Base-by-base conservation (phyloP, 2,329 filamentous ascomycete species). In the Myrmaecium sp. region DNA sequence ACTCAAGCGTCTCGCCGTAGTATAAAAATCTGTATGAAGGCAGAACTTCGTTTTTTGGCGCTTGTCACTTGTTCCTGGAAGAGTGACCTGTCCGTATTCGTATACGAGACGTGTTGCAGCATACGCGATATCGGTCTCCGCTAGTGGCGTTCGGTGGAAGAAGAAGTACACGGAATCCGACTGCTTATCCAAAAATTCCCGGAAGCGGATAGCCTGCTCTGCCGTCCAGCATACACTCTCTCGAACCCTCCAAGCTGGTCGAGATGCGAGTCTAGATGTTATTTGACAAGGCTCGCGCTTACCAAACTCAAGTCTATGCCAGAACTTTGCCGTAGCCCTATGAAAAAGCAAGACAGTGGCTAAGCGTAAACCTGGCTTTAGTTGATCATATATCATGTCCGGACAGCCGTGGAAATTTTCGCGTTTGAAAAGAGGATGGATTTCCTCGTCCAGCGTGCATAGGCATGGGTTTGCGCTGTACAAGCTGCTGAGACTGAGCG, bases 341-440 rank as follows among this genome's bases (percentile, higher is more conserved):
- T 49, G 51, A 11, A 44, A 43, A 5, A 54, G 21, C 6, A 52
- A 33, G 6, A 43, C 24, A 2, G 46, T 50, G 11, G 39, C 39
- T 17, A 54, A 40, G 17, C 42, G 43, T 17, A 54, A 32, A 14
- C 43, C 50, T 23, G 50, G 50, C 33, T 46, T 51, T n/a, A 54
- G 30, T 2, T 46, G 35, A 17, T 49, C 46, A 30, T 54, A 54
- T 11, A 54, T 42, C 2, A 37, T 42, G 27, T 50, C 46, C 2
- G 49, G 39, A 30, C 47, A 52, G 5, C 44, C 49, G 28, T 53
- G 49, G 35, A 51, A 53, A 24, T 53, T 53, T 9, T 51, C 47
- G 3, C 39, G 34, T 12, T 47, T 44, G 23, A 53, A 51, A 11
- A 52, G 44, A 3, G 45, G 35, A 28, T 52, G 49, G 12, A 52